Conservation (phyloP, 2,329 filamentous ascomycete species). For the Colletotrichum sp. region DNA sequence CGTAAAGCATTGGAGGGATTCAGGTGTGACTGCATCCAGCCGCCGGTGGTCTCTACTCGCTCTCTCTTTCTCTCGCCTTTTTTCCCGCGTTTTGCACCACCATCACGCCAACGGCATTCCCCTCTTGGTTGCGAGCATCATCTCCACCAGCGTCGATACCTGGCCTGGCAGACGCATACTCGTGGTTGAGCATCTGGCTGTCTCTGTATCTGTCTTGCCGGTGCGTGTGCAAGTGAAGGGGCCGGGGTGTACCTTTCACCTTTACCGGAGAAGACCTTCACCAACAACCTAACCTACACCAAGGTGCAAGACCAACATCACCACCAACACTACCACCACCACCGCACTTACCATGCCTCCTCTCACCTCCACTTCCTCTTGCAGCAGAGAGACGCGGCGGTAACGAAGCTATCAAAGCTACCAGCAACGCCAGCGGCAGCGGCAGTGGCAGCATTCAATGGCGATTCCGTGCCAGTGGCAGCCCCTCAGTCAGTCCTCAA, state of each 20-base stretch:
- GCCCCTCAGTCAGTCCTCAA: not conserved
- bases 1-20: not conserved
- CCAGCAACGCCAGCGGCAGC: not conserved
- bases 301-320: not conserved
- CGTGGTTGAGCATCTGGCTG: not conserved
- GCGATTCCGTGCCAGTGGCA: not conserved
- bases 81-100: not conserved
- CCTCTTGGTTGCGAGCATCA: not conserved
- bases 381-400: not conserved
- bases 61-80: not conserved
- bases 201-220: not conserved
- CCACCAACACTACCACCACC: not conserved
- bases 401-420: not conserved
- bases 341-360: not conserved
- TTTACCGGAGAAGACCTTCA: not conserved
- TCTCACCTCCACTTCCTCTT: not conserved
- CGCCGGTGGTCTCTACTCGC: not conserved
- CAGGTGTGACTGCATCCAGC: slow-evolving; percentile 4
- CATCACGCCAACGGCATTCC: not conserved
- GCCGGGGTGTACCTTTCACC: not conserved
- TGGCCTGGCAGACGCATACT: not conserved
- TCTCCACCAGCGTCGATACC: not conserved
- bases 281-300: not conserved
- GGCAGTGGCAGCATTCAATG: not conserved
- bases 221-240: not conserved